These are phyloP conservation scores for Linaria vulgaris DNA, from an alignment of 257 asterid genomes.

Conservation along the genomic window DNA sequence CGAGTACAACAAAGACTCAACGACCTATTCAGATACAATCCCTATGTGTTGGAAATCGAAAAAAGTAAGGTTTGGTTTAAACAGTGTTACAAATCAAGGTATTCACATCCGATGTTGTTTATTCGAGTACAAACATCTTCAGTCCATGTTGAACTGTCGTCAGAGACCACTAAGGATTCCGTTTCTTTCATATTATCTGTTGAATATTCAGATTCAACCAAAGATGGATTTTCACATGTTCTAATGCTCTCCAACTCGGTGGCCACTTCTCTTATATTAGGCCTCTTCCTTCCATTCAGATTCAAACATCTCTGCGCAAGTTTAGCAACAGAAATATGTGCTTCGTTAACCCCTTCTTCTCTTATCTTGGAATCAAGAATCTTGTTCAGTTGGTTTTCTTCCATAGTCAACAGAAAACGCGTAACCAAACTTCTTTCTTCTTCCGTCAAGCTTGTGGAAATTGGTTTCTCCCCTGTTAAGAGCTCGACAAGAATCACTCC, in stretches of 20 bases:
- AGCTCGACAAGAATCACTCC: constrained; percentile 43
- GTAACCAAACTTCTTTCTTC: constrained; percentile 34
- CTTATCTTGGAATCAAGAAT: constrained; percentile 31
- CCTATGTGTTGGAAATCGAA: too few species aligned
- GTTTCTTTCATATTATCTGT: constrained; percentile 13
- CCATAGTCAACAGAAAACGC: constrained; percentile 30
- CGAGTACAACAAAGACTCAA: too few species aligned
- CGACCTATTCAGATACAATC: too few species aligned
- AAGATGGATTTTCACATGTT: constrained; percentile 18
- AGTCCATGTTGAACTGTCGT: constrained; percentile 12
- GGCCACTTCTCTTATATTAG: constrained; percentile 38
- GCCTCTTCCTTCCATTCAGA: constrained; percentile 36
- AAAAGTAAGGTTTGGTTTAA: neutral
- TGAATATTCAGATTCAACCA: constrained; percentile 21
- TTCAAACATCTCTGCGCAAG: constrained; percentile 35
- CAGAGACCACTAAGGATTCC: neutral
- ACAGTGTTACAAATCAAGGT: neutral
- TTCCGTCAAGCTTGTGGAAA: constrained; percentile 14
- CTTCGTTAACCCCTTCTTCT: constrained; percentile 28
- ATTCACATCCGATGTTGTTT: neutral
- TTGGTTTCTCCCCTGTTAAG: constrained; percentile 32
- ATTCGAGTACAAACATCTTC: neutral
- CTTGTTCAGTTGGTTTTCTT: constrained; percentile 6
- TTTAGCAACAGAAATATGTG: constrained; percentile 26
- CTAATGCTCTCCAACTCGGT: constrained; percentile 36